Conservation (phyloP, 768 basidiomycete species). For the Hericium coralloides region DNA sequence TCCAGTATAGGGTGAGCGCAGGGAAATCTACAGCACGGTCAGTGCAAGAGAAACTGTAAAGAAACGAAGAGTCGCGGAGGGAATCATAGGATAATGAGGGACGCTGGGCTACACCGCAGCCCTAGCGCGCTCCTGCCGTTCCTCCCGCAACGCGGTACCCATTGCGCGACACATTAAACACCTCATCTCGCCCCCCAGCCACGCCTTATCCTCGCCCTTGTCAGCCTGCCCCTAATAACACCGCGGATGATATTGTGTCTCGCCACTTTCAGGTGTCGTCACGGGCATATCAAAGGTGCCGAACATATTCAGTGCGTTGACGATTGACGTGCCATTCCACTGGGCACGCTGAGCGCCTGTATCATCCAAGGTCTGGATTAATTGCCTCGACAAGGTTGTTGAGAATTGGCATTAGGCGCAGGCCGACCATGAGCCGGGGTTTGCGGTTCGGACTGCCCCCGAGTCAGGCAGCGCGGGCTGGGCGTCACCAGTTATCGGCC, state of each 20-base stretch:
- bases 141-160: constrained; percentile 47
- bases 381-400: no score
- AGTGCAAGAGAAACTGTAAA: neutral
- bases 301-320: no score
- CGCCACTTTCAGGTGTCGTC: no score
- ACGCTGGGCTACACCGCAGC: neutral
- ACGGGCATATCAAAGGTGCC: no score
- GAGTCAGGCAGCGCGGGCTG: neutral
- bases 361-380: no score
- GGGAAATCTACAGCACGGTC: no score
- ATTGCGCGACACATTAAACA: constrained; percentile 63
- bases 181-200: constrained; percentile 48
- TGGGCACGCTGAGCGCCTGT: no score
- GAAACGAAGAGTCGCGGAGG: neutral
- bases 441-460: neutral
- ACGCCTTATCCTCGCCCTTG: constrained; percentile 18
- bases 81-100: neutral
- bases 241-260: no score
- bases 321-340: no score
- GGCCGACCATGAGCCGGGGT: no score
- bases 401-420: no score
- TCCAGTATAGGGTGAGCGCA: no score
- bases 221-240: constrained; percentile 34
- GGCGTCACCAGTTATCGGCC: neutral
- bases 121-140: constrained; percentile 47